Conservation (phyloP, 2,329 filamentous ascomycete genomes). For the Arthroderma sp. region DNA sequence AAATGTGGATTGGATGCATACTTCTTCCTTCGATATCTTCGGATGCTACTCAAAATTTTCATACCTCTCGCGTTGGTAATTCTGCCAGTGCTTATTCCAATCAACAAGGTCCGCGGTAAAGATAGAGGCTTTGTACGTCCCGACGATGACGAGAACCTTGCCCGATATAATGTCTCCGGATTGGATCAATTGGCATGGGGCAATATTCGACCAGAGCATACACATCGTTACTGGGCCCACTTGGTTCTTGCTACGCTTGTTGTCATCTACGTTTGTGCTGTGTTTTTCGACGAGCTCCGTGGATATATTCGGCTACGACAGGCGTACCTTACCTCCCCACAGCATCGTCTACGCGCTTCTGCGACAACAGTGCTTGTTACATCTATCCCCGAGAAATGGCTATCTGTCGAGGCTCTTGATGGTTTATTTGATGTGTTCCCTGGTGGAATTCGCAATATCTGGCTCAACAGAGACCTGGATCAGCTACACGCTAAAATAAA, state of each 20-base stretch:
- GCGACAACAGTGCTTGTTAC: conserved; percentile 91
- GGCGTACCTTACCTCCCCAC: conserved; percentile 84
- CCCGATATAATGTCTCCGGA: conserved; percentile 44
- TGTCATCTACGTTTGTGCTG: conserved; percentile 70
- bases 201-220: conserved; percentile 58
- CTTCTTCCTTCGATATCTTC: conserved; percentile 87
- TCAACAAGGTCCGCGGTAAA: conserved; percentile 64
- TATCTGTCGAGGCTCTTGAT: conserved; percentile 65
- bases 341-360: conserved; percentile 84
- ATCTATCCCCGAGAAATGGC: conserved; percentile 82
- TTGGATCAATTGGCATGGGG: conserved; percentile 78
- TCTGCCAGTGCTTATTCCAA: conserved; percentile 69
- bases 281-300: conserved; percentile 74
- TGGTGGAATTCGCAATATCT: conserved; percentile 86
- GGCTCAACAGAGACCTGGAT: conserved; percentile 86
- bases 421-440: conserved; percentile 92
- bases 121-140: conserved; percentile 38
- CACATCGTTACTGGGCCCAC: conserved; percentile 69
- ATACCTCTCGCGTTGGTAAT: conserved; percentile 65
- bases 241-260: conserved; percentile 64
- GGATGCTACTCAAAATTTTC: conserved; percentile 81
- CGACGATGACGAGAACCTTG: conserved; percentile 20
- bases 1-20: conserved; percentile 95
- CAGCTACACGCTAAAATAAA: conserved; percentile 73
- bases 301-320: conserved; percentile 89